Base-by-base conservation (phyloP, 345 rosid genomes). In the Gossypium longicalyx region DNA sequence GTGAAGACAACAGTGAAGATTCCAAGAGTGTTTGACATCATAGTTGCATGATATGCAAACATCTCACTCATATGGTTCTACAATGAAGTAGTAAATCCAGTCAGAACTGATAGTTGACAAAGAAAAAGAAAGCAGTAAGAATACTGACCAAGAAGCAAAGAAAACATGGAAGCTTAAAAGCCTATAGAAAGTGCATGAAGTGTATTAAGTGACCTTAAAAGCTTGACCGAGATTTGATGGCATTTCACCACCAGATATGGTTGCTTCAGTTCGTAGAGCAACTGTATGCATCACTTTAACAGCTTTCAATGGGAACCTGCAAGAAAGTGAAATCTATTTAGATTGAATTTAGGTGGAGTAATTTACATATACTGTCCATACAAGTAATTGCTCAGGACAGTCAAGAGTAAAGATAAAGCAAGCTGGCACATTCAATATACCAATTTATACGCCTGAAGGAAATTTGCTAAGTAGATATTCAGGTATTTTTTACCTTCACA, bases 1-100 rank as follows among this genome's bases (percentile, higher is more conserved):
- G 99, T 95, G 87, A 95, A 95, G 82, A 95, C 99, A 76, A 95
- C 96, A 48, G 90, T 90, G 62, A 97, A 93, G 73, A 93, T 11
- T 80, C 91, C 98, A 70, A 95, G 99, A 3, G 98, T 95, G 87
- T 95, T 95, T 41, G 99, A 93, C 98, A 93, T 95, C 97, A 93
- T 91, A 75, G 99, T 93, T 64, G 99, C 99, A 78, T 93, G 99
- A 83, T 95, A 93, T 48, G 99, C 99, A 89, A 95, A 95, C 98
- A 93, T 95, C 89, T 93, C 99, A 7, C 99, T 93, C 65, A 60
- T 27, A 27, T 60, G 65, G 65, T 27, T 72, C 75, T 72, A 60
- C 56, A 58, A 16, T 67, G 67, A 84, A 71, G 48, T 72, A 64
- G 43, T 73, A 73, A 15, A 52, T 43, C 38, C 54, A 13, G 23